These are phyloP conservation scores for Hydrangea macrophylla DNA, from an alignment of 148 eudicot species.

Conservation along the genomic window DNA sequence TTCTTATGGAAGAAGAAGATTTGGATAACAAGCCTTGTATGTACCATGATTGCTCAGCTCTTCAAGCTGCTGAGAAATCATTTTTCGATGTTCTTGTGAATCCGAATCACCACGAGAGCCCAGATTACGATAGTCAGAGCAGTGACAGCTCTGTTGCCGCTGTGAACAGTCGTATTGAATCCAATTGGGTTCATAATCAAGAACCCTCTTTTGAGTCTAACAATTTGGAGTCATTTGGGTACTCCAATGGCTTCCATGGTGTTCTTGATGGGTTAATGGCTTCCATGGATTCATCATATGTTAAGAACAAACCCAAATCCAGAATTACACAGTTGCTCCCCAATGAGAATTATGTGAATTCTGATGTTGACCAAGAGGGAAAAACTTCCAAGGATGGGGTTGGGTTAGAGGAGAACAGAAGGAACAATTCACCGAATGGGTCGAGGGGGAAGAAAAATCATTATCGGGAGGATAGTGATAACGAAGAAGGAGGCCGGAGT, in stretches of 20 bases:
- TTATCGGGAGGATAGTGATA: no score
- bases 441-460: no score
- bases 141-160: slow-evolving; percentile 14
- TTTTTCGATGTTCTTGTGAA: no score
- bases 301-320: slow-evolving; percentile 3
- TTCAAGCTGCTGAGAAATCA: no score
- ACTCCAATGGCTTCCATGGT: slow-evolving; percentile 19
- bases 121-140: slow-evolving; percentile 9
- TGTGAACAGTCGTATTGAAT: slow-evolving; percentile 2
- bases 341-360: not conserved
- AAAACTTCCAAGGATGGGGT: slow-evolving; percentile 2
- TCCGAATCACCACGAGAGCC: no score
- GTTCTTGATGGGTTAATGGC: slow-evolving; percentile 13
- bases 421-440: no score
- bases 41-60: no score
- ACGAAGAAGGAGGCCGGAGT: no score
- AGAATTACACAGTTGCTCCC: not conserved
- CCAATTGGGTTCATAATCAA: slow-evolving; percentile 13
- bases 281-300: slow-evolving; percentile 26
- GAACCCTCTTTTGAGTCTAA: slow-evolving; percentile 8
- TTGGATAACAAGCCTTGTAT: no score
- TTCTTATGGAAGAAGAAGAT: slow-evolving; percentile 16
- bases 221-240: slow-evolving; percentile 19
- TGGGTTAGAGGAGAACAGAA: slow-evolving; percentile 6
- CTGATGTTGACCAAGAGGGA: not conserved